These are phyloP conservation scores for Cyclostephanos invisitatus DNA, from an alignment of 108 stramenopile genomes.

Conservation along the genomic window DNA sequence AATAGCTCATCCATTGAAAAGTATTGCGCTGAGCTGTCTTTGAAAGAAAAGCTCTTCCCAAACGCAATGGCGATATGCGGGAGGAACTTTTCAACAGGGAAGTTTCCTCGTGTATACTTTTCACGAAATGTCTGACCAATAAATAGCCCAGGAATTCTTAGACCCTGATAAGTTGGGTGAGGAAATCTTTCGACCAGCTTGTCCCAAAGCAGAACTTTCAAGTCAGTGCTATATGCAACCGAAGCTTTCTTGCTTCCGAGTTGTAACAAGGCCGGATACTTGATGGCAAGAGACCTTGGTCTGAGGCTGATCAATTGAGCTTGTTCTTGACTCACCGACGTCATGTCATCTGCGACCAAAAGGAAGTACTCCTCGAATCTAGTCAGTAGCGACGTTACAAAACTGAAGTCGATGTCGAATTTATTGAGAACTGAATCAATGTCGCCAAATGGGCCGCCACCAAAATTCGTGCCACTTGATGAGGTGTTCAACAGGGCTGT, in stretches of 20 bases:
- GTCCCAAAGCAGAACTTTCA: constrained; percentile 24
- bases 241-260: constrained; percentile 31
- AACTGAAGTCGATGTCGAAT: constrained; percentile 18
- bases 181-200: constrained; percentile 21
- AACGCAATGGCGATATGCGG: constrained; percentile 35
- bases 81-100: constrained; percentile 21
- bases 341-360: constrained; percentile 9
- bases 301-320: constrained; percentile 17
- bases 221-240: constrained; percentile 7
- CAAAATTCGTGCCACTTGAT: background rate
- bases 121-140: constrained; percentile 15
- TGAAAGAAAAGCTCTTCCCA: constrained; percentile 9
- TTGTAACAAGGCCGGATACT: constrained; percentile 23
- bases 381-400: constrained; percentile 1
- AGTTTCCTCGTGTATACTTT: background rate
- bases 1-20: constrained; percentile 26
- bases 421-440: constrained; percentile 22
- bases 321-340: background rate
- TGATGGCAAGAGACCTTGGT: constrained; percentile 16
- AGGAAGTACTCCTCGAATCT: constrained; percentile 8
- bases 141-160: constrained; percentile 16
- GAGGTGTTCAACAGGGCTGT: constrained; percentile 7
- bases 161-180: constrained; percentile 14
- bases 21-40: background rate
- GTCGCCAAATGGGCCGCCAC: constrained; percentile 11